These are phyloP conservation scores for Backusella macrospora DNA, from an alignment of 192 early-diverging fungal species.

Conservation along the genomic window DNA sequence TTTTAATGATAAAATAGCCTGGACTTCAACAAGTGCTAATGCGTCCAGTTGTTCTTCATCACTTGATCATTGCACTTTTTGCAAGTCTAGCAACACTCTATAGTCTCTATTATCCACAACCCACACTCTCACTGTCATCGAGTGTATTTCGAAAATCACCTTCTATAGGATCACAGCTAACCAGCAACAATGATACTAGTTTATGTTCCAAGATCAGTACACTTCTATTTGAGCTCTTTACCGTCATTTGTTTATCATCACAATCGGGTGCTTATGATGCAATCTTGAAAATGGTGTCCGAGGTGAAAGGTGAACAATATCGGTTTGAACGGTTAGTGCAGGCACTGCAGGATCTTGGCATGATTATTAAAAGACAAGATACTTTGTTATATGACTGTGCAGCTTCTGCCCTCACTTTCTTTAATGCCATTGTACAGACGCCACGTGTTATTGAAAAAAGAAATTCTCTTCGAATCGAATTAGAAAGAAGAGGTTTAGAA, in stretches of 20 bases:
- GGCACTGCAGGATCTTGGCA: conserved; percentile 30
- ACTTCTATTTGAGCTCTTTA: conserved; percentile 50
- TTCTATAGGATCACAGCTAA: conserved; percentile 9
- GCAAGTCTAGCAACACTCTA: not conserved
- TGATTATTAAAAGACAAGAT: conserved; percentile 11
- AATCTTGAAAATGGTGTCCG: conserved; percentile 49
- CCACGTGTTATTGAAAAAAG: conserved; percentile 46
- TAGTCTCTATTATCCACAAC: conserved; percentile 14
- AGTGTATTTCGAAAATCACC: conserved; percentile 9
- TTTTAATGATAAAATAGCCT: conserved; percentile 35
- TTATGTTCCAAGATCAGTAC: conserved; percentile 38
- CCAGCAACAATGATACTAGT: not conserved
- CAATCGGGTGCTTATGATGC: conserved; percentile 42
- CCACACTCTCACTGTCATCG: not conserved
- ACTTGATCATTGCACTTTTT: conserved; percentile 22
- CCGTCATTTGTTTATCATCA: conserved; percentile 50
- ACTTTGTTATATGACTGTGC: conserved; percentile 49
- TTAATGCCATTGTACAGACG: conserved; percentile 52
- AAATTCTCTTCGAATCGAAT: conserved; percentile 46
- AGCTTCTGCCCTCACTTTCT: conserved; percentile 43
- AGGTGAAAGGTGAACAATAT: conserved; percentile 54
- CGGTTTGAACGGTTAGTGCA: conserved; percentile 57
- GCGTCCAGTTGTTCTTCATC: conserved; percentile 25
- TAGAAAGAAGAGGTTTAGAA: conserved; percentile 52
- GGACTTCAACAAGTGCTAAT: conserved; percentile 48